phyloP scores from a whole-genome alignment of 805 yeast genomes.

The Saturnispora diversa region DNA sequence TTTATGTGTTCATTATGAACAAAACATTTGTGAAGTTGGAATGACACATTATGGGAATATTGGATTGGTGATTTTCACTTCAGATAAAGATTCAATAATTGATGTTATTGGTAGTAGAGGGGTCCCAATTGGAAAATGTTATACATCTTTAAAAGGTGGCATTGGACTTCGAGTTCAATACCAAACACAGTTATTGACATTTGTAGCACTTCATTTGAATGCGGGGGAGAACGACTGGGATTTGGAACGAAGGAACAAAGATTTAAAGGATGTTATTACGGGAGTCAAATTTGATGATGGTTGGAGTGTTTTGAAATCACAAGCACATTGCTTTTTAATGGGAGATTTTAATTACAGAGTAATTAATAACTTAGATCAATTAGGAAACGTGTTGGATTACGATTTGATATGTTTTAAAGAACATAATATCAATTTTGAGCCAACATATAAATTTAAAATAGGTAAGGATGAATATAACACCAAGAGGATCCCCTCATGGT shows the following conservation, averaged over 20 bases:
- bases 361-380: slow-evolving; percentile 11
- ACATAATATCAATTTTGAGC: slow-evolving; percentile 55
- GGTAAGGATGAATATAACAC: slow-evolving; percentile 40
- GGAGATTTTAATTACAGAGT: slow-evolving; percentile 83
- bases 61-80: slow-evolving; percentile 45
- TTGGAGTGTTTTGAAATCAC: slow-evolving; percentile 42
- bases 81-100: slow-evolving; percentile 25
- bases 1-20: slow-evolving; percentile 30
- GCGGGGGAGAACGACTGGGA: slow-evolving; percentile 65
- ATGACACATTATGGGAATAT: slow-evolving; percentile 48
- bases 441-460: slow-evolving; percentile 64
- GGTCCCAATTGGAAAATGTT: slow-evolving; percentile 47
- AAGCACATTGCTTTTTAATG: slow-evolving; percentile 56
- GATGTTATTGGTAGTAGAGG: slow-evolving; percentile 21
- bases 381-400: slow-evolving; percentile 6
- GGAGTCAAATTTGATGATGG: slow-evolving; percentile 54
- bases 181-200: slow-evolving; percentile 38
- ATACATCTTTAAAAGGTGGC: slow-evolving; percentile 69
- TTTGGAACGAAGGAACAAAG: slow-evolving; percentile 42
- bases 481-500: slow-evolving; percentile 78
- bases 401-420: slow-evolving; percentile 67
- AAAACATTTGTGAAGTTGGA: slow-evolving; percentile 30
- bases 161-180: slow-evolving; percentile 48
- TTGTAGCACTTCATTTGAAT: slow-evolving; percentile 63
- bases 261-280: slow-evolving; percentile 42